A percentile compares a stretch with the other conserved stretches of the same genome.
Evolutionary conservation across 2,329 filamentous ascomycete species (phyloP).

Genomic region (Paraphaeosphaeria sporulosa): DNA sequence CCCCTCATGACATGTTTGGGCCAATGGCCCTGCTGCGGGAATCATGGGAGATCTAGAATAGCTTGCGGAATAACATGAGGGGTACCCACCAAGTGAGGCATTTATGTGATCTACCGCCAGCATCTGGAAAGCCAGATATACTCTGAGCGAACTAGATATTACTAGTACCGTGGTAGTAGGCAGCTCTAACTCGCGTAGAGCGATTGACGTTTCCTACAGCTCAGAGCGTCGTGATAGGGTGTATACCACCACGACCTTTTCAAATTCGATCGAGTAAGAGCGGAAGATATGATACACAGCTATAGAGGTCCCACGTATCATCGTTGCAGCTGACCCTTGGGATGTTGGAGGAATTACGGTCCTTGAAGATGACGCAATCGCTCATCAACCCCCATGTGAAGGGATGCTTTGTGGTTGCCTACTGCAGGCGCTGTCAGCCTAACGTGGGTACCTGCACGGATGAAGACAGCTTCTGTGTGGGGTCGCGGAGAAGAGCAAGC

Average conservation of each 20-base stretch:
- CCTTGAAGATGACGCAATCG: constrained; percentile 24
- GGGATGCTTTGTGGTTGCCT: constrained; percentile 12
- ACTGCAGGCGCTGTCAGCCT: background rate
- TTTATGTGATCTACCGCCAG: background rate
- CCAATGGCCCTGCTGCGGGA: background rate
- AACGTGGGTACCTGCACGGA: background rate
- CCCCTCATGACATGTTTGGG: background rate
- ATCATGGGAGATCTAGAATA: background rate
- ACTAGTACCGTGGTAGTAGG: background rate
- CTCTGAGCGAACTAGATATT: background rate
- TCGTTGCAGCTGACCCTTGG: constrained; percentile 30
- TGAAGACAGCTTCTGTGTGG: background rate
- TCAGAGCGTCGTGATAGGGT: background rate
- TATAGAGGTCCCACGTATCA: constrained; percentile 25
- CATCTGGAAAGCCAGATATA: background rate
- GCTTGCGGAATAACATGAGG: background rate
- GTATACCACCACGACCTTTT: background rate
- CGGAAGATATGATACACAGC: constrained; percentile 15
- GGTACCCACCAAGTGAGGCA: background rate
- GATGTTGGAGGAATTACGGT: constrained; percentile 28
- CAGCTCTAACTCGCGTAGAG: background rate
- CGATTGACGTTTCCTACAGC: background rate
- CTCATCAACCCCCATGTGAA: constrained; percentile 15
- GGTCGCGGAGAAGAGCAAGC: background rate
- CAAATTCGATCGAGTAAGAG: constrained; percentile 30